Base-by-base conservation (phyloP, 2,329 filamentous ascomycete species). In the Lachnellula cervina region DNA sequence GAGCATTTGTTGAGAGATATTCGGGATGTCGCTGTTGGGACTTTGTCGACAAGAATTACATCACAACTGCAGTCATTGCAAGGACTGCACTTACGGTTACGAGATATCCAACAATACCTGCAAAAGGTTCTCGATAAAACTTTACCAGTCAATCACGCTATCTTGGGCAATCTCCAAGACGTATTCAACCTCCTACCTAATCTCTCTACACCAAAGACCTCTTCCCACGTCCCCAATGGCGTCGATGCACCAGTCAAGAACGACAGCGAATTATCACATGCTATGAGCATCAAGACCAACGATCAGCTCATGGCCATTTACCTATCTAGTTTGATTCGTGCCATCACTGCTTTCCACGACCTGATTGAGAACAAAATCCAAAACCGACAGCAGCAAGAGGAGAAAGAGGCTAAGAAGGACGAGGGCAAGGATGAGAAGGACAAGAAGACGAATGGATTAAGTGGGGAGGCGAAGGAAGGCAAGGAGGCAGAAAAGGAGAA, bases 341-440 rank as follows among this genome's bases (percentile, higher is more conserved):
- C 94, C 55, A 99, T 99, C 70, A 97, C 94, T 13, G 94, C 94
- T 7, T 99, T 97, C 86, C 94, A 99, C 73, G 94, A 99, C 71
- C 77, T 99, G 64, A 99, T 99, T 64, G 94, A 99, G 79, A 99
- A 99, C 80, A 99, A 99, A 82, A 97, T 97, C 65, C 93, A 97
- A 78, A 99, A 99, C 76, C 84, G 93, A 72, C 92, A 97, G 75
- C 90, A 95, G 72, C 89, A 95, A 69, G 94, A 97, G 70, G 94
- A 99, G 69, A 93, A 93, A 76, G 93, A 97, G 66, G 82, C 79
- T 46, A 90, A 90, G 76, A 90, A 85, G 57, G 83, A 83, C 49
- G 74, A 79, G 55, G 74, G 73, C 61, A 79, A 79, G 63, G 77
- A 80, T 37, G 80, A 79, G 61, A 84, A 91, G 69, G 85, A 87